Conservation (phyloP, 1,284 basidiomycete genomes). For the Ceratobasidium theobromae region DNA sequence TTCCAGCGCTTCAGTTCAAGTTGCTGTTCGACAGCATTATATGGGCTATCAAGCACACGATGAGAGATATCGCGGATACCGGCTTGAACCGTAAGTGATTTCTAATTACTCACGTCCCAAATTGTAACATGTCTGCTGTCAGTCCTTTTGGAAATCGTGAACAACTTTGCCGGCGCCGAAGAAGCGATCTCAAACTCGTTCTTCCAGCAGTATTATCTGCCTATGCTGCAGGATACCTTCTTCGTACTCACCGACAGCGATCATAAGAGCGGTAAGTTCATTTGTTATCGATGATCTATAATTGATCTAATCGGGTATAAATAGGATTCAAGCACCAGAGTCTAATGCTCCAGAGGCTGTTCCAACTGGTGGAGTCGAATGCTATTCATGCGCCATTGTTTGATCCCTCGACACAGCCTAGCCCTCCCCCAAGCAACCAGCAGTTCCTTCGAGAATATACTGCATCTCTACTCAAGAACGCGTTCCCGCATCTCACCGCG, state of each 20-base stretch:
- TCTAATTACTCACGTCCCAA: neutral
- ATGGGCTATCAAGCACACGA: constrained; percentile 99
- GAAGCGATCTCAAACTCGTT: constrained; percentile 76
- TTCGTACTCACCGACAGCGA: constrained; percentile 97
- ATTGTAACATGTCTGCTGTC: constrained; percentile 17
- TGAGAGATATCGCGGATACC: constrained; percentile 97
- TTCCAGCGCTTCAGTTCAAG: constrained; percentile 87
- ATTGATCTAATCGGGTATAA: constrained; percentile 20
- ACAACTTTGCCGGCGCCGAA: constrained; percentile 90
- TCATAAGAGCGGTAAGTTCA: constrained; percentile 82
- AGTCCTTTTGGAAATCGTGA: constrained; percentile 94
- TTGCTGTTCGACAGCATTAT: constrained; percentile 98
- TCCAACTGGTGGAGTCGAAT: constrained; percentile 88
- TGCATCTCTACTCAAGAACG: constrained; percentile 79
- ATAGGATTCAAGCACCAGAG: constrained; percentile 85
- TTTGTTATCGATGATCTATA: neutral
- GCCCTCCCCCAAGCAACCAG: constrained; percentile 78
- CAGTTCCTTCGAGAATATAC: constrained; percentile 88
- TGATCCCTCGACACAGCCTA: constrained; percentile 73
- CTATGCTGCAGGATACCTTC: constrained; percentile 94
- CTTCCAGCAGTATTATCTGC: constrained; percentile 92
- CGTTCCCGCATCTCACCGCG: constrained; percentile 89
- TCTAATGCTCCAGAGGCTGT: constrained; percentile 87
- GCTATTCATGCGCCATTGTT: constrained; percentile 83
- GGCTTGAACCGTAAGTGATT: constrained; percentile 75